Percentiles rank a stretch among this genome's conserved stretches.
Conservation (phyloP, 306 rosid species). For the Astragalus membranaceus region DNA sequence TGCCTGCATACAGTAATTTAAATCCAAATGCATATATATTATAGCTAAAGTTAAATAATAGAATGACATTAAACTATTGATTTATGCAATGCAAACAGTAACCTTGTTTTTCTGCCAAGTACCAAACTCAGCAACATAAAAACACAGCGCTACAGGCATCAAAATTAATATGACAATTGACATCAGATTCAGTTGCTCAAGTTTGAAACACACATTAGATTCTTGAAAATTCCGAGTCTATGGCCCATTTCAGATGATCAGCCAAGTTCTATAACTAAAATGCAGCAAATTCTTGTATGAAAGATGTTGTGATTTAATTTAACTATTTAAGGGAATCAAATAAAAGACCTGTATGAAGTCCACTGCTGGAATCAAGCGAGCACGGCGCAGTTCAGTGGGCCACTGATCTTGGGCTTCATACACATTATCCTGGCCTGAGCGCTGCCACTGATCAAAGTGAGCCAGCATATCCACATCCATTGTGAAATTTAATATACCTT, state of each 20-base stretch:
- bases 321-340: slow-evolving; percentile 5
- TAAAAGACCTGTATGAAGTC: slow-evolving; percentile 61
- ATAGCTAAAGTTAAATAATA: neutral
- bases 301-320: neutral
- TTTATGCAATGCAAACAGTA: neutral
- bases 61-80: neutral
- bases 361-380: slow-evolving; percentile 55
- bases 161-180: neutral
- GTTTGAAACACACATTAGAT: too few species aligned
- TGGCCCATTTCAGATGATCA: neutral
- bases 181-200: neutral
- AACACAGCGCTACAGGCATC: neutral
- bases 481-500: slow-evolving; percentile 70
- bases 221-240: neutral
- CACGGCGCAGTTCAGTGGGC: slow-evolving; percentile 56
- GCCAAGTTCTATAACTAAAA: neutral
- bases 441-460: slow-evolving; percentile 81
- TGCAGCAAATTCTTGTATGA: neutral
- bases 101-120: neutral
- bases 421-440: slow-evolving; percentile 45
- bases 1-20: slow-evolving; percentile 34
- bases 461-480: slow-evolving; percentile 84
- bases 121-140: neutral
- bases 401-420: slow-evolving; percentile 85
- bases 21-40: neutral